Conservation (phyloP, 257 asterid species). For the Scutellaria barbata region DNA sequence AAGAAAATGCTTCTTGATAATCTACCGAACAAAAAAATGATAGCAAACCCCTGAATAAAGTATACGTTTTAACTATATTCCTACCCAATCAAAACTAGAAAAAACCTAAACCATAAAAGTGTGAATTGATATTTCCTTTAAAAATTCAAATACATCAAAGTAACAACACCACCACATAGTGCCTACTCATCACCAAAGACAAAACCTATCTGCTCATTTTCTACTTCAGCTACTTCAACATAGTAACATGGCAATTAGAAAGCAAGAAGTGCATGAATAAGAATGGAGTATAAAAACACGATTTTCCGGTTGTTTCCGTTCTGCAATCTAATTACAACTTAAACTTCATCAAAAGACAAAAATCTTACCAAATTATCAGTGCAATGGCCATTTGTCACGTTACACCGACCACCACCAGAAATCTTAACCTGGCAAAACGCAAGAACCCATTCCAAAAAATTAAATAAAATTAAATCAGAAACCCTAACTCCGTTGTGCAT, state of each 20-base stretch:
- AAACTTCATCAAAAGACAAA: conserved; percentile 5
- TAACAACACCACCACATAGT: not conserved
- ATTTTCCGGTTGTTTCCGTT: not conserved
- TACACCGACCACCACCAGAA: conserved; percentile 98
- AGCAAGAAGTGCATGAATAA: not conserved
- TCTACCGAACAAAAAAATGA: conserved; percentile 2
- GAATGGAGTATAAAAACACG: not conserved
- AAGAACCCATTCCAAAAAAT: not conserved
- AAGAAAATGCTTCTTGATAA: conserved; percentile 10
- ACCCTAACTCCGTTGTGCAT: not conserved
- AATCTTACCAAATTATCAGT: conserved; percentile 65
- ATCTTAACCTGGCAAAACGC: conserved; percentile 74
- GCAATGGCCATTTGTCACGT: conserved; percentile 87
- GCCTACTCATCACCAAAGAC: not conserved
- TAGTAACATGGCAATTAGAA: not conserved
- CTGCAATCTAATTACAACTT: not conserved
- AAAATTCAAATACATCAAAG: not conserved
- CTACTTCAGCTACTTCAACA: too few relatives aligned
- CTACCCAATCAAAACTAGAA: conserved; percentile 23
- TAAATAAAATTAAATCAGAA: not conserved
- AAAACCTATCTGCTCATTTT: too few relatives aligned
- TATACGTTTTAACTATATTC: not conserved
- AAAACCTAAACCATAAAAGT: not conserved
- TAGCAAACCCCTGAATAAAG: conserved; percentile 4
- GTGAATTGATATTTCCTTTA: not conserved